Conservation (phyloP, 2,329 filamentous ascomycete genomes). For the Karstenula rhodostoma region DNA sequence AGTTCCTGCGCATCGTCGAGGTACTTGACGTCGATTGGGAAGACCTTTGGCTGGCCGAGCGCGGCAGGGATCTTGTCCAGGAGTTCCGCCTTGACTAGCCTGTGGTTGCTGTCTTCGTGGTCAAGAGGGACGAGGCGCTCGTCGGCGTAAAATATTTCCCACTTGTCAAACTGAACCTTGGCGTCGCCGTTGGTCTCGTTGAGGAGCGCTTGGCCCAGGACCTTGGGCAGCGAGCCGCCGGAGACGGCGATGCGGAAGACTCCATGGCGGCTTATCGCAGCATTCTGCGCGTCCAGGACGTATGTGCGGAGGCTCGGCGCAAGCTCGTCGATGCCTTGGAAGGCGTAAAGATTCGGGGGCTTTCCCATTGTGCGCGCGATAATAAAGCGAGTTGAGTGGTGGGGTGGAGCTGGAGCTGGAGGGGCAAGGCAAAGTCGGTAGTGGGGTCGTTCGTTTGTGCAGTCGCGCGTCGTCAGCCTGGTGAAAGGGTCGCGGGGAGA, state of each 20-base stretch:
- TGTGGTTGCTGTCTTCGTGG: conserved; percentile 94
- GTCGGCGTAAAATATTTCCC: conserved; percentile 99
- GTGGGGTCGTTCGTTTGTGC: conserved; percentile 15
- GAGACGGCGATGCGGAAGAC: conserved; percentile 93
- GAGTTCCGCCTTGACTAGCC: conserved; percentile 83
- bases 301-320: conserved; percentile 81
- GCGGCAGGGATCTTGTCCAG: conserved; percentile 83
- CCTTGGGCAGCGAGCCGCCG: conserved; percentile 89
- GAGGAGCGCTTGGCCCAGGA: conserved; percentile 84
- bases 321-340: conserved; percentile 73
- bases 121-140: conserved; percentile 93
- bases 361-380: conserved; percentile 46
- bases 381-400: conserved; percentile 19
- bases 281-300: conserved; percentile 81
- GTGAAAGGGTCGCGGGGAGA: neutral
- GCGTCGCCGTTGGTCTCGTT: conserved; percentile 64
- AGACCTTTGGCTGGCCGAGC: conserved; percentile 73
- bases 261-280: conserved; percentile 79
- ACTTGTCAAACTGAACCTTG: conserved; percentile 78
- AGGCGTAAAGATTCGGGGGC: conserved; percentile 76
- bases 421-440: conserved; percentile 19
- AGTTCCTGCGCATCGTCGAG: conserved; percentile 86
- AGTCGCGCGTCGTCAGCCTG: conserved; percentile 6
- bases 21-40: conserved; percentile 75
- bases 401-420: conserved; percentile 19